phyloP scores from a whole-genome alignment of 2,329 filamentous ascomycete genomes.

The Aspergillus piperis region DNA sequence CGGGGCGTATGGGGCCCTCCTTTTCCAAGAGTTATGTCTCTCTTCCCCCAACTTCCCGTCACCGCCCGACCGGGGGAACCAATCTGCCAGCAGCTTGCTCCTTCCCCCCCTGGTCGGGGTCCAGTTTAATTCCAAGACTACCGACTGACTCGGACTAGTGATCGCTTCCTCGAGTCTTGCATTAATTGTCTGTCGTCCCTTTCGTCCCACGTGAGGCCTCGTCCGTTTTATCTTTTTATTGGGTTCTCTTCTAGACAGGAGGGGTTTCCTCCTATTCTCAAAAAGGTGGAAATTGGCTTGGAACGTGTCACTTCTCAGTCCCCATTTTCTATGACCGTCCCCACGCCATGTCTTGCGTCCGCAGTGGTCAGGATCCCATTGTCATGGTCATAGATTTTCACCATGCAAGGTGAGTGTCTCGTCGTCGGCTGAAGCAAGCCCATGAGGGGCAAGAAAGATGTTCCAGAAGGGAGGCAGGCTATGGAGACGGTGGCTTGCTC shows the following conservation, averaged over 20 bases:
- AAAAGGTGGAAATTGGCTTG: conserved; percentile 15
- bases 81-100: conserved; percentile 1
- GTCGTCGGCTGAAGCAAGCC: background rate
- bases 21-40: background rate
- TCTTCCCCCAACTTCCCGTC: conserved; percentile 9
- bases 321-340: conserved; percentile 14
- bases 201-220: conserved; percentile 7
- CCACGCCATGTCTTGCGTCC: conserved; percentile 31
- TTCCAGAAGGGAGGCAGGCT: background rate
- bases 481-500: background rate
- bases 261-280: conserved; percentile 10
- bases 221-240: background rate
- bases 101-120: background rate
- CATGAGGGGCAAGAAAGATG: background rate
- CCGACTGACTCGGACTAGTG: conserved; percentile 18
- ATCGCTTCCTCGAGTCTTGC: background rate
- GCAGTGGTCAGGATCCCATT: conserved; percentile 62
- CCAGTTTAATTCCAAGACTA: conserved; percentile 11
- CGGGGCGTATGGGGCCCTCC: background rate
- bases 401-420: conserved; percentile 60
- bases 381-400: conserved; percentile 83
- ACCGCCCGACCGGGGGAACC: conserved; percentile 24
- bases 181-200: conserved; percentile 1
- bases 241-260: conserved; percentile 7
- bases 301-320: conserved; percentile 16